Base-by-base conservation (phyloP, 1,284 basidiomycete species). In the Pascua guehoae region DNA sequence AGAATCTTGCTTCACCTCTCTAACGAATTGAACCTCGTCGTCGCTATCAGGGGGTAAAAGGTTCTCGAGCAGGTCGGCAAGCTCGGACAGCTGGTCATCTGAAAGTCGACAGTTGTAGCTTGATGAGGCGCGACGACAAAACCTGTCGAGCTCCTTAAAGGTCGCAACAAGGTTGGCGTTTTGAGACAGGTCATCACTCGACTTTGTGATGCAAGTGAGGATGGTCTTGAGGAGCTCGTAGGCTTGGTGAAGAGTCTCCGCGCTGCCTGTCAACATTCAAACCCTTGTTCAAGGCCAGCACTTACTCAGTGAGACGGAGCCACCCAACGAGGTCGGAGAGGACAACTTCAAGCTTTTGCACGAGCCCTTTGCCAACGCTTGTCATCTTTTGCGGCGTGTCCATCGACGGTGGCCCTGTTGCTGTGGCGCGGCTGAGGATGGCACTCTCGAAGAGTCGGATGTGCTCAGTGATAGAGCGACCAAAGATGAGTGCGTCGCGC, bases 401-500 rank as follows among this genome's bases (percentile, higher is more conserved):
- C 39, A 46, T 50, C 77, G 56, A 66, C 63, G 68, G 64, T 3
- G 24, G 24, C 24, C 24, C 24, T 32, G 24, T 32, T 60, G 74
- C 51, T 64, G 71, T 43, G 16, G 62, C 56, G 38, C 69, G 63
- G 38, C 70, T 81, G 70, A 80, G 60, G 4, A 85, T 83, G 1
- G 86, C 86, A 18, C 79, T 80, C 73, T 95, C 90, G 61, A 97
- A 86, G 9, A 87, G 83, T 42, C 85, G 80, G 71, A 91, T 84
- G 65, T 91, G 86, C 5, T 85, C 86, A 36, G 95, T 79, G 79
- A 95, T 82, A 66, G 91, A 88, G 63, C 88, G 80, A 14, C 88
- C 90, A 70, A 95, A 92, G 56, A 96, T 92, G 53, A 97, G 81
- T 1, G 92, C 93, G 72, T 97, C 94, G 60, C 92, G 85, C 94